Conservation (phyloP, 257 asterid species). For the Nicotiana obtusifolia region DNA sequence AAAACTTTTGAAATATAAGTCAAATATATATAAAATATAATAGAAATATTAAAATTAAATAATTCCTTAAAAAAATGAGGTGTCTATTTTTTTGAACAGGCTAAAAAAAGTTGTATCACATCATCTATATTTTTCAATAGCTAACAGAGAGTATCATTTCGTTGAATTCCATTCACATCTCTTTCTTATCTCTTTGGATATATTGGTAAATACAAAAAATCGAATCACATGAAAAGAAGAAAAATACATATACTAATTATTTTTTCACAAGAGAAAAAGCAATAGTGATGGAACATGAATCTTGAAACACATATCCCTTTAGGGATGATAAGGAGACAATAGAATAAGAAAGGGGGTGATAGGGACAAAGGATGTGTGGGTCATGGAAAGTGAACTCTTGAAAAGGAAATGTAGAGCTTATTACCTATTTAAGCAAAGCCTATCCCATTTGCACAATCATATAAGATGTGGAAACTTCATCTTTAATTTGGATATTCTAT, state of each 20-base stretch:
- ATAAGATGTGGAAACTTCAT: conserved; percentile 18
- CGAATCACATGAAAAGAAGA: not conserved
- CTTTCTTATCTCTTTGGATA: too few relatives aligned
- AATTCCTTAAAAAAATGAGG: too few relatives aligned
- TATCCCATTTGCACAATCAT: not conserved
- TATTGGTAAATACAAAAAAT: not conserved
- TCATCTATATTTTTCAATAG: not conserved
- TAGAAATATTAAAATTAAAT: too few relatives aligned
- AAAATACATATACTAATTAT: not conserved
- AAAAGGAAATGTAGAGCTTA: conserved; percentile 19
- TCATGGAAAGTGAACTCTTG: conserved; percentile 1
- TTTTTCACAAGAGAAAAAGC: too few relatives aligned
- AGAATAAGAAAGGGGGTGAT: conserved; percentile 11
- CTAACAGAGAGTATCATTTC: not conserved
- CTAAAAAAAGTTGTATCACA: not conserved
- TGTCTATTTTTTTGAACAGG: too few relatives aligned
- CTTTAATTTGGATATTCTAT: not conserved
- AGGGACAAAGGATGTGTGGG: conserved; percentile 7
- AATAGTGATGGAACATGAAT: not conserved
- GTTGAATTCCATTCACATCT: too few relatives aligned
- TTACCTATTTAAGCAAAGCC: conserved; percentile 8
- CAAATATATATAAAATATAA: too few relatives aligned
- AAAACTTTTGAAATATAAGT: too few relatives aligned
- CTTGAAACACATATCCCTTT: not conserved
- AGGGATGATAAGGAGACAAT: not conserved